Conservation (phyloP, 805 yeast genomes). For the Yarrowia sp. region DNA sequence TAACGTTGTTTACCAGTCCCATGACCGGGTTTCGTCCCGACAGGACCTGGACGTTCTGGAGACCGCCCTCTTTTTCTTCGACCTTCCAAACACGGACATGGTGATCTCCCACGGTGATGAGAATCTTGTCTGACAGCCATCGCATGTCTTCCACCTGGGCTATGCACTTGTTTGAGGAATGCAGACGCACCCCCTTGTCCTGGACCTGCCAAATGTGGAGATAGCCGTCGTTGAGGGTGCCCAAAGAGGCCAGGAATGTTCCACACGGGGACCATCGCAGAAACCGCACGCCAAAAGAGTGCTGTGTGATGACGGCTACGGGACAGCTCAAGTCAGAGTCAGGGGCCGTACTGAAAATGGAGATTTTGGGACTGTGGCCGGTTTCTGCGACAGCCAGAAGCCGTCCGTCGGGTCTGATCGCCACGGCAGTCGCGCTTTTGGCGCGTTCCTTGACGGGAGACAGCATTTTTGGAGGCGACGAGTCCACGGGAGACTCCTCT, state of each 20-base stretch:
- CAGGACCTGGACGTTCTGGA: conserved; percentile 39
- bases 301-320: conserved; percentile 55
- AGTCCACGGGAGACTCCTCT: conserved; percentile 15
- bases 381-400: conserved; percentile 67
- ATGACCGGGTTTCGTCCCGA: conserved; percentile 61
- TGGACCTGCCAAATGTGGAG: conserved; percentile 57
- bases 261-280: conserved; percentile 61
- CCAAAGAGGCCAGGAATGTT: conserved; percentile 55
- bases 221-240: conserved; percentile 67
- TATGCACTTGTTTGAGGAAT: conserved; percentile 61
- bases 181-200: conserved; percentile 40
- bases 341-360: conserved; percentile 55
- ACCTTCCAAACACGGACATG: conserved; percentile 62
- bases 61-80: conserved; percentile 25
- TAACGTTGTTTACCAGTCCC: conserved; percentile 49
- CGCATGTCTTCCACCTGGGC: conserved; percentile 53
- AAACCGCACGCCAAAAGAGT: conserved; percentile 59
- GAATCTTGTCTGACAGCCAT: conserved; percentile 51
- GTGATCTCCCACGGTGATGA: conserved; percentile 61
- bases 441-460: conserved; percentile 42
- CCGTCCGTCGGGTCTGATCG: conserved; percentile 53
- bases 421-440: conserved; percentile 55
- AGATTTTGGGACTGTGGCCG: conserved; percentile 66
- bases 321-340: conserved; percentile 50
- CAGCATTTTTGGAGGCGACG: conserved; percentile 37